Percentiles rank a stretch among this genome's conserved stretches.
phyloP scores from a whole-genome alignment of 2,329 filamentous ascomycete genomes.

The Thermomyces lanuginosus region DNA sequence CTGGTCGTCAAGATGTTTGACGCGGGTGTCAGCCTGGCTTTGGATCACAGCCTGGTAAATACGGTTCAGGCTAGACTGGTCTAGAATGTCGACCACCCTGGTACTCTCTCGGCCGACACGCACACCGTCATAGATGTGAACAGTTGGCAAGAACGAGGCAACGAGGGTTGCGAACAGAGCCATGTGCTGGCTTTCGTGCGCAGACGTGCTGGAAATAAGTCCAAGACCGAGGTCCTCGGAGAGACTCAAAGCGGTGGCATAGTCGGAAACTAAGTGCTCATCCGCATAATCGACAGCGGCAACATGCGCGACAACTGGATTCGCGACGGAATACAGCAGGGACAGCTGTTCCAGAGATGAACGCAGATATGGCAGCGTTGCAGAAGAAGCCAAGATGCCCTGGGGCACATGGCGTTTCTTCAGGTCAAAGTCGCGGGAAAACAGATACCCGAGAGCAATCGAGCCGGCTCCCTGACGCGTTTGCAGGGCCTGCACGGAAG shows the following conservation, averaged over 20 bases:
- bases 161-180: slow-evolving; percentile 71
- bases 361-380: slow-evolving; percentile 64
- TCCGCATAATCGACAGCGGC: slow-evolving; percentile 74
- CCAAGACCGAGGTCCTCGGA: slow-evolving; percentile 83
- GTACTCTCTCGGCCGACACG: slow-evolving; percentile 68
- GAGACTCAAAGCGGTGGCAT: slow-evolving; percentile 59
- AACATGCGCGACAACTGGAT: slow-evolving; percentile 82
- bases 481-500: slow-evolving; percentile 64
- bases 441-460: slow-evolving; percentile 89
- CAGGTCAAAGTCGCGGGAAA: slow-evolving; percentile 90
- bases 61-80: slow-evolving; percentile 51
- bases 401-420: slow-evolving; percentile 84
- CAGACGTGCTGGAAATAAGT: slow-evolving; percentile 67
- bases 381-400: slow-evolving; percentile 71
- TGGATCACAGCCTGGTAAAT: slow-evolving; percentile 52
- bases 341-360: slow-evolving; percentile 80
- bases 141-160: slow-evolving; percentile 59
- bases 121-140: slow-evolving; percentile 80
- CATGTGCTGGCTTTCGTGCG: slow-evolving; percentile 92
- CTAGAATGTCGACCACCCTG: slow-evolving; percentile 65
- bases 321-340: slow-evolving; percentile 77
- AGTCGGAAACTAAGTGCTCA: slow-evolving; percentile 68
- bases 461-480: slow-evolving; percentile 77
- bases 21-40: slow-evolving; percentile 45
- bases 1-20: slow-evolving; percentile 53